phyloP scores from a whole-genome alignment of 2,329 filamentous ascomycete genomes.

The Ambrosiella xylebori region DNA sequence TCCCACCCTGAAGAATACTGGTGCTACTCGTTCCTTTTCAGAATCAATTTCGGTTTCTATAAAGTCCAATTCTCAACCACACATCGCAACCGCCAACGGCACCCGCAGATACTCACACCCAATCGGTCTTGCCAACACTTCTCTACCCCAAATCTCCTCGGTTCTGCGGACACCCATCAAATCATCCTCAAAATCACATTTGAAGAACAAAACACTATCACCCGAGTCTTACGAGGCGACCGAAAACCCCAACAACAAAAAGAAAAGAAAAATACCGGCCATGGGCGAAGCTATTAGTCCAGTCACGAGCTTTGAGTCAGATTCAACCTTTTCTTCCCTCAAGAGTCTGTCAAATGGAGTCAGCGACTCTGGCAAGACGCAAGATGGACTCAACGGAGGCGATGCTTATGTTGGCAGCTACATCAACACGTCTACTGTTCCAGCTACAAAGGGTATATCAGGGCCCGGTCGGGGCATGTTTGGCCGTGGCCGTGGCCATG shows the following conservation, averaged over 20 bases:
- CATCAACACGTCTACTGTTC: no score
- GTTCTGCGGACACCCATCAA: not conserved
- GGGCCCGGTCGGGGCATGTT: conserved; percentile 73
- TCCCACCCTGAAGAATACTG: no score
- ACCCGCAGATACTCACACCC: not conserved
- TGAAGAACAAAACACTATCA: not conserved
- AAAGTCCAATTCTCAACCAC: conserved; percentile 25
- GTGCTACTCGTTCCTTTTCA: not conserved
- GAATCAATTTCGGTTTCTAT: not conserved
- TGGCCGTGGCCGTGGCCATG: conserved; percentile 43
- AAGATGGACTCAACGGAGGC: no score
- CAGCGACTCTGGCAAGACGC: not conserved
- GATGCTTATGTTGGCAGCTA: no score
- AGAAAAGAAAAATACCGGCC: conserved; percentile 94
- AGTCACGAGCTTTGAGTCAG: not conserved
- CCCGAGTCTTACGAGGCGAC: conserved; percentile 46
- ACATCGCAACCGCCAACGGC: conserved; percentile 8
- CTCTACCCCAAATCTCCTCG: not conserved
- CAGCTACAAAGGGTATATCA: conserved; percentile 46
- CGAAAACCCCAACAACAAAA: conserved; percentile 67
- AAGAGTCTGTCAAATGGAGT: no score
- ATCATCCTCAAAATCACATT: not conserved
- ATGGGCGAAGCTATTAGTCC: conserved; percentile 46
- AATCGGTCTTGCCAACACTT: no score
- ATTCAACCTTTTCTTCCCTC: not conserved